Percentiles rank a stretch among this genome's conserved stretches.
phyloP scores from a whole-genome alignment of 1,139 yeast species.

The Pichia inconspicua region DNA sequence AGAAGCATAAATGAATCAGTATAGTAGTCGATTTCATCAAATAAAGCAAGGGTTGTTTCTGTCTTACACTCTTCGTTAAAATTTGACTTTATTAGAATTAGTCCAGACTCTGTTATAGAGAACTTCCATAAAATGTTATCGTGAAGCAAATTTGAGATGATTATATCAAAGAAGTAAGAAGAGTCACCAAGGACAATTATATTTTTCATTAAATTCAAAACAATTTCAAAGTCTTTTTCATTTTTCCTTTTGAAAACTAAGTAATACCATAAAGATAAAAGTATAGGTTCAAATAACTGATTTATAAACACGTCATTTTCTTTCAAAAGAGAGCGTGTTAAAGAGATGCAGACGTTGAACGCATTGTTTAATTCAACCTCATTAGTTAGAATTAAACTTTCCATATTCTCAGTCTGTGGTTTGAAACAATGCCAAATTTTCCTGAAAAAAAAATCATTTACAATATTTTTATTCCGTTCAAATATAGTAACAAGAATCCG shows the following conservation, averaged over 20 bases:
- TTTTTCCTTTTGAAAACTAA: slow-evolving; percentile 40
- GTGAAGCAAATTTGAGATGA: slow-evolving; percentile 5
- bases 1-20: slow-evolving; percentile 37
- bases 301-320: slow-evolving; percentile 32
- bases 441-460: slow-evolving; percentile 51
- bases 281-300: slow-evolving; percentile 38
- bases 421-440: slow-evolving; percentile 39
- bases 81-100: slow-evolving; percentile 41
- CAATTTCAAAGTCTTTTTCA: slow-evolving; percentile 38
- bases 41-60: slow-evolving; percentile 1
- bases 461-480: slow-evolving; percentile 43
- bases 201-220: slow-evolving; percentile 37
- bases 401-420: slow-evolving; percentile 26
- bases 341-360: slow-evolving; percentile 57
- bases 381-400: slow-evolving; percentile 29
- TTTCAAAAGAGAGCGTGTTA: slow-evolving; percentile 41
- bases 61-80: slow-evolving; percentile 6
- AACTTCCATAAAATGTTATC: slow-evolving; percentile 48
- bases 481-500: slow-evolving; percentile 50
- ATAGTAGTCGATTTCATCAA: slow-evolving; percentile 45
- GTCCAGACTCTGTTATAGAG: slow-evolving; percentile 43
- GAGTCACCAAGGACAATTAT: slow-evolving; percentile 25
- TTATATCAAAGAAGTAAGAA: slow-evolving; percentile 3
- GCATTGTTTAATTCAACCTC: slow-evolving; percentile 52
- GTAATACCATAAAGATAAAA: slow-evolving; percentile 55